Percentiles rank a stretch among this genome's conserved stretches.
phyloP scores from a whole-genome alignment of 2,329 filamentous ascomycete genomes.

The Microdochium trichocladiopsis region DNA sequence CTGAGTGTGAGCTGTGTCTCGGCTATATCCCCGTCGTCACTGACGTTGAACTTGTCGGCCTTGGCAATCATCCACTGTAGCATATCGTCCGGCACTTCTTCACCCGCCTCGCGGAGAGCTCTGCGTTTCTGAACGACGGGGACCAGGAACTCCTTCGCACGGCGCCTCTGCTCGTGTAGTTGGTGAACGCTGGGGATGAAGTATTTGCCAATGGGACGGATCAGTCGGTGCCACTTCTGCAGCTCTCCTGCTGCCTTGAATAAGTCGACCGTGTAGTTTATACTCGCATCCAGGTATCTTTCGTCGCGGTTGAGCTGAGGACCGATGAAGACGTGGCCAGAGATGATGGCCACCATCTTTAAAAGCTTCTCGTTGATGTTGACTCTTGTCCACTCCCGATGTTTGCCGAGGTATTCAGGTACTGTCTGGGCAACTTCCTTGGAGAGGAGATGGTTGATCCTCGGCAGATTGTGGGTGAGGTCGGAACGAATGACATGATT shows the following conservation, averaged over 20 bases:
- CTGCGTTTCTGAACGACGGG: constrained; percentile 25
- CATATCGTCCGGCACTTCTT: constrained; percentile 32
- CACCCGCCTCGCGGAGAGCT: constrained; percentile 5
- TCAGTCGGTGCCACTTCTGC: constrained; percentile 16
- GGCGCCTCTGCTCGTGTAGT: constrained; percentile 20
- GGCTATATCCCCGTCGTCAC: constrained; percentile 23
- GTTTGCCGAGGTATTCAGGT: constrained; percentile 22
- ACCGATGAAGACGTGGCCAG: constrained; percentile 39
- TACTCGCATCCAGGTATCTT: constrained; percentile 36
- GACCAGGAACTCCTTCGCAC: constrained; percentile 25
- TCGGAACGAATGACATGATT: constrained; percentile 5
- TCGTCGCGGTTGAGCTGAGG: constrained; percentile 35
- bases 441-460: constrained; percentile 28
- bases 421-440: constrained; percentile 29
- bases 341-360: constrained; percentile 37
- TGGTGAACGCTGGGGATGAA: constrained; percentile 25
- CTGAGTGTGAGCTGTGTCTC: constrained; percentile 32
- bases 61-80: constrained; percentile 37
- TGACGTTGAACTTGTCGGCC: constrained; percentile 18
- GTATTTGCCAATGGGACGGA: constrained; percentile 22
- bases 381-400: constrained; percentile 30
- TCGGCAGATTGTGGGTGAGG: constrained; percentile 2
- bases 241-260: constrained; percentile 22
- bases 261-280: constrained; percentile 37
- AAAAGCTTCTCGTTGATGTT: constrained; percentile 32